Evolutionary conservation across 1,139 yeast species (phyloP), one percentile per base, ranked within the genome.

Genomic region (Candida albicans): DNA sequence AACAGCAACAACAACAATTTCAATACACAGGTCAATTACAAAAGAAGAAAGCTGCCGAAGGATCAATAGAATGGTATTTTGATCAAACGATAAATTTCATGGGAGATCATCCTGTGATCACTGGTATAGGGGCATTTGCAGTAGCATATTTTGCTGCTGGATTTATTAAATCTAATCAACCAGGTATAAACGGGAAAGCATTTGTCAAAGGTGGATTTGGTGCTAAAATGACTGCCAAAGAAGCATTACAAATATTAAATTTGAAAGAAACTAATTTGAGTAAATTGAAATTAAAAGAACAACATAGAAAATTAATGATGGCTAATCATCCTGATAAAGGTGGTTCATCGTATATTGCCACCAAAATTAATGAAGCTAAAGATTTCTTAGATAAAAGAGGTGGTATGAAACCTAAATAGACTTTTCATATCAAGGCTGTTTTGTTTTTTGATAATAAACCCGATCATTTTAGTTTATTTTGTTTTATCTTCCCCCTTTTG

Each of bases 271-370:
- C 86, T 30, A 84, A 82, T 26, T 73, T 93, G 55, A 78, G 86
- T 12, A 83, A 85, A 66, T 77, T 86, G 51, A 87, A 82, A 61
- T 75, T 93, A 59, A 91, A 93, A 67, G 98, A 91, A 52, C 88
- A 87, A 42, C 99, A 93, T 66, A 82, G 99, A 69, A 81, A 79
- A 62, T 63, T 73, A 49, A 87, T 88, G 70, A 90, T 93, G 96
- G 74, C 93, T 63, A 93, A 93, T 68, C 99, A 93, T 62, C 99
- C 99, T 10, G 99, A 93, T 70, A 87, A 95, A 62, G 99, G 99
- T 41, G 99, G 99, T 8, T 87, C 96, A 14, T 93, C 98, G 33
- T 91, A 81, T 59, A 66, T 93, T 61, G 99, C 99, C 48, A 91
- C 98, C 39, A 93, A 93, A 73, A 90, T 93, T 54, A 93, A 93